phyloP scores from a whole-genome alignment of 805 yeast genomes.

The Tetrapisispora taiwanensis region DNA sequence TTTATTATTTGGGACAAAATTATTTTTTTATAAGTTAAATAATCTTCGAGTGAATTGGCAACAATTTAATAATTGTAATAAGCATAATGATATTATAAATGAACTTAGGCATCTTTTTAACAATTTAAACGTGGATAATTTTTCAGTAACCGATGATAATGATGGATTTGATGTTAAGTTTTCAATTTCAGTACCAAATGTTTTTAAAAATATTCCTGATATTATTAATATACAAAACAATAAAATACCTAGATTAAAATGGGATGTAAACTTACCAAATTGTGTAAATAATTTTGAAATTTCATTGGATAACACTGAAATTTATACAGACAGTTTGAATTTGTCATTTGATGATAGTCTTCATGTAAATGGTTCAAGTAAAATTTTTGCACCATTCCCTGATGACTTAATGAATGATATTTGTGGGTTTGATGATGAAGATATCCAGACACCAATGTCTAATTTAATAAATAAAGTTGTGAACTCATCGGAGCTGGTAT shows the following conservation, averaged over 20 bases:
- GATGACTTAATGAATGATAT: constrained; percentile 17
- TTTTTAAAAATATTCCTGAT: constrained; percentile 10
- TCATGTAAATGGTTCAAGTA: constrained; percentile 10
- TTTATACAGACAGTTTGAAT: constrained; percentile 1
- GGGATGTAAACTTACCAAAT: constrained; percentile 32
- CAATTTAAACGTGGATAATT: constrained; percentile 16
- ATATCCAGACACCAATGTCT: constrained; percentile 26
- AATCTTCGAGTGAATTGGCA: constrained; percentile 7
- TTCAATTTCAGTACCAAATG: constrained; percentile 7
- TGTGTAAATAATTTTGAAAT: constrained; percentile 28
- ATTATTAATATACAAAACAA: constrained; percentile 10
- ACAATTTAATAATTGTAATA: constrained; percentile 12
- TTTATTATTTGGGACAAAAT: constrained; percentile 3
- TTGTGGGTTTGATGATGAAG: constrained; percentile 25
- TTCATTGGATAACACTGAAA: constrained; percentile 7
- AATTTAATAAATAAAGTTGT: constrained; percentile 18
- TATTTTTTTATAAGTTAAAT: constrained; percentile 12
- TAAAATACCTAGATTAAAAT: constrained; percentile 28
- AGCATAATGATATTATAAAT: constrained; percentile 9
- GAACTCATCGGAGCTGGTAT: constrained; percentile 13
- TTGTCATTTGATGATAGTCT: constrained; percentile 3
- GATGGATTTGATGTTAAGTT: constrained; percentile 20
- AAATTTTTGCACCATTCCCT: constrained; percentile 14
- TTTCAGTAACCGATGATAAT: constrained; percentile 16
- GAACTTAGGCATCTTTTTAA: constrained; percentile 11